A percentile compares a stretch with the other conserved stretches of the same genome.
phyloP scores from a whole-genome alignment of 2,329 filamentous ascomycete genomes.

The Colletotrichum lentis region DNA sequence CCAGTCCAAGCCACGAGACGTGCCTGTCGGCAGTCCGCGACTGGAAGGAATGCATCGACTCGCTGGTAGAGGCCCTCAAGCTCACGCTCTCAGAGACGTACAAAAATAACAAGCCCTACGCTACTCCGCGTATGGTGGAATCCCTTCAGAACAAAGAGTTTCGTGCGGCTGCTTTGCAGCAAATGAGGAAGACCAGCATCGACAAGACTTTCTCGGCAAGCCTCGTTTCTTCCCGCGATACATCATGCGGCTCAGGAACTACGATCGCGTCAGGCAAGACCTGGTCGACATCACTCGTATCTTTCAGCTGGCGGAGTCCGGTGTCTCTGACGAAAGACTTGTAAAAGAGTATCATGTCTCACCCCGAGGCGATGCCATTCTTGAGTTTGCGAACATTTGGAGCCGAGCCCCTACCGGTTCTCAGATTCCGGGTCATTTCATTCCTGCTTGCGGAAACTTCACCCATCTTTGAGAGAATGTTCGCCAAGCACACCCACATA shows the following conservation, averaged over 20 bases:
- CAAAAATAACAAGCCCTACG: constrained; percentile 54
- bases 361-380: constrained; percentile 57
- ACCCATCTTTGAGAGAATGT: constrained; percentile 60
- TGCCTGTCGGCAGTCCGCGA: constrained; percentile 52
- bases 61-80: constrained; percentile 52
- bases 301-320: constrained; percentile 52
- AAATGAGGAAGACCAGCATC: constrained; percentile 58
- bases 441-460: constrained; percentile 60
- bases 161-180: constrained; percentile 53
- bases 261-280: constrained; percentile 55
- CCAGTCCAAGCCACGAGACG: constrained; percentile 43
- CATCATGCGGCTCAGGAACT: constrained; percentile 58
- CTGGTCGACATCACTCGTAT: constrained; percentile 52
- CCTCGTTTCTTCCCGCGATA: constrained; percentile 54
- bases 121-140: constrained; percentile 54
- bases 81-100: constrained; percentile 56
- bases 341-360: constrained; percentile 56
- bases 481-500: constrained; percentile 45
- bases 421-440: constrained; percentile 62
- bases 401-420: constrained; percentile 49
- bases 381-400: constrained; percentile 60
- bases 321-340: constrained; percentile 50
- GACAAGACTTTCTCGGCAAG: constrained; percentile 55
- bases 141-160: constrained; percentile 52
- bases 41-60: constrained; percentile 55